phyloP scores from a whole-genome alignment of 176 grass and related monocot genomes.

The Pharus latifolius region DNA sequence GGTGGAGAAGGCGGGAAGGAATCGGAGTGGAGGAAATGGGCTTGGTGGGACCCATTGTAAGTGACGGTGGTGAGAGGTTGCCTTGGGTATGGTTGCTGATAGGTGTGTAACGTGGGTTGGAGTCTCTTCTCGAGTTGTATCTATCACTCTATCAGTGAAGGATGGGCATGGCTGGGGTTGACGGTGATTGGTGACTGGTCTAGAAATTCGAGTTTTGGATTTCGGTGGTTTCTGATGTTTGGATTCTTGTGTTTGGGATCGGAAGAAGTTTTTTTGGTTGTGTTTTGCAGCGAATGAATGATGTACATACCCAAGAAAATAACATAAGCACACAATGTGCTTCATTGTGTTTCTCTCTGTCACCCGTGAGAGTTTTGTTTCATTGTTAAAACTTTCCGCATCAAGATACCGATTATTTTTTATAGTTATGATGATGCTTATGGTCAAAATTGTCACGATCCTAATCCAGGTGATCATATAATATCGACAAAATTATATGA shows the following conservation, averaged over 20 bases:
- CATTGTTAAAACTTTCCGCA: too few species aligned
- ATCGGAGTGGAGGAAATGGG: neutral
- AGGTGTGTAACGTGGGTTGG: neutral
- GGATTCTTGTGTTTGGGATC: slow-evolving; percentile 17
- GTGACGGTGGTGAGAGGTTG: neutral
- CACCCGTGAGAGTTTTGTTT: too few species aligned
- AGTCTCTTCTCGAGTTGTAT: neutral
- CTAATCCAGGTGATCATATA: too few species aligned
- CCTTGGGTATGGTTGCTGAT: neutral
- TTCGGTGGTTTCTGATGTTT: slow-evolving; percentile 18
- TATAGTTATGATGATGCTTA: too few species aligned
- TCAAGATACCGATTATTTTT: too few species aligned
- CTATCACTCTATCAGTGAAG: neutral
- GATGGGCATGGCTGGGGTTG: neutral
- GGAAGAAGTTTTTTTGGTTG: neutral
- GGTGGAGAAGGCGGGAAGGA: slow-evolving; percentile 25
- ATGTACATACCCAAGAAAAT: neutral
- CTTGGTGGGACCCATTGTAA: slow-evolving; percentile 5
- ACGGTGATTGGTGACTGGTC: slow-evolving; percentile 10
- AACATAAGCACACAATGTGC: neutral
- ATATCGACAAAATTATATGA: too few species aligned
- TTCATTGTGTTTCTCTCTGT: neutral
- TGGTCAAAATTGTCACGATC: too few species aligned
- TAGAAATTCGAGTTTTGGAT: slow-evolving; percentile 24
- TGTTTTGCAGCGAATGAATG: neutral